Evolutionary conservation across 345 rosid species (phyloP), one percentile per base, ranked within the genome.

Genomic region (Murraya koenigii): DNA sequence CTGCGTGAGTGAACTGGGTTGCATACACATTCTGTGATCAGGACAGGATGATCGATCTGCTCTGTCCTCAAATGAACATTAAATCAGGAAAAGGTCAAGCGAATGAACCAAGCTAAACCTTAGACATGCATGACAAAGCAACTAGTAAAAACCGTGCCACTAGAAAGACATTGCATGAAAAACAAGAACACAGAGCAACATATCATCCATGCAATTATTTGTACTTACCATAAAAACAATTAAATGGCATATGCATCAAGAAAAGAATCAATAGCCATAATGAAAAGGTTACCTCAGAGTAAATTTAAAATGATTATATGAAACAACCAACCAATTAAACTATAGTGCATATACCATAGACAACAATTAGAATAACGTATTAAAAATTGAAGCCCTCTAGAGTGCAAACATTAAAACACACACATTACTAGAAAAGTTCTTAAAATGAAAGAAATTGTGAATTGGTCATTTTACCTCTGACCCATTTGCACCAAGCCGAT

Each of bases 11-110:
- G 88, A 84, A 92, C 90, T 23, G 98, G 98, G 86, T 96, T 92
- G 90, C 97, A 90, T 17, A 88, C 92, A 72, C 95, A 96, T 89
- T 96, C 97, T 74, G 97, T 96, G 78, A 96, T 89, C 77, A 96
- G 87, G 84, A 94, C 79, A 76, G 99, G 97, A 84, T 94, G 99
- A 87, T 96, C 88, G 77, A 92, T 94, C 98, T 96, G 98, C 74
- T 80, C 84, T 84, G 88, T 77, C 90, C 86, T 85, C 89, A 83
- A 89, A 86, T 56, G 72, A 77, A 82, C 72, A 81, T 75, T 74
- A 84, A 75, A 80, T 79, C 85, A 83, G 77, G 70, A 82, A 61
- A 77, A 66, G 79, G 36, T 76, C 77, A 66, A 69, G 74, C 70
- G 41, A 78, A 28, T 60, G 35, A 67, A 67, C 44, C 17, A 78